Evolutionary conservation across 2,329 filamentous ascomycete genomes (phyloP).

Genomic region (Shiraia bambusicola): DNA sequence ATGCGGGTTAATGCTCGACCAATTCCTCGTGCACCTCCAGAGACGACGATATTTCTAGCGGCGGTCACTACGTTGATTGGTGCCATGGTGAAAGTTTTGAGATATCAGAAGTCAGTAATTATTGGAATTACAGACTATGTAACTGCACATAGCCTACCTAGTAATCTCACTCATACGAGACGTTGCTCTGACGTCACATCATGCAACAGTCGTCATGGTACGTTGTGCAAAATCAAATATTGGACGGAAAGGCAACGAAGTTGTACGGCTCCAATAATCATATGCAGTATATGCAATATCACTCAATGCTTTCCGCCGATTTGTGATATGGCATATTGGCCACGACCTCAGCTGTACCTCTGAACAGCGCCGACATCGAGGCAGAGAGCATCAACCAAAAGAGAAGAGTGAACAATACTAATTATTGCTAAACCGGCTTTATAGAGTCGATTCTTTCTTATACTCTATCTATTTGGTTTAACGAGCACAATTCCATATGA

Average conservation of each 20-base stretch:
- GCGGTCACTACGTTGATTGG: conserved; percentile 9
- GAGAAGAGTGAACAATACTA: no score
- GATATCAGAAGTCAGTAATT: neutral
- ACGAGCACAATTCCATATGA: no score
- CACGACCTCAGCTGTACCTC: no score
- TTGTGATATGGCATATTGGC: no score
- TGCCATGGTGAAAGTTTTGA: conserved; percentile 8
- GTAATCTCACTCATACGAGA: conserved; percentile 10
- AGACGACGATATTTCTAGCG: conserved; percentile 43
- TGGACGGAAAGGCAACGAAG: neutral
- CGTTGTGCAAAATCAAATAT: neutral
- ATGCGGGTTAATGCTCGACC: conserved; percentile 51
- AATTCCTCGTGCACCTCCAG: conserved; percentile 52
- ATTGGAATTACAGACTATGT: conserved; percentile 2
- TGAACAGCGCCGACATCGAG: no score
- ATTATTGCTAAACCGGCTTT: no score
- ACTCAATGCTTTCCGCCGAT: no score
- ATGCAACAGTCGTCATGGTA: neutral
- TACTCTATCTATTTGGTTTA: no score
- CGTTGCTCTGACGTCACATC: conserved; percentile 33
- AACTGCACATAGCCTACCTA: conserved; percentile 1
- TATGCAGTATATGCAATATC: no score
- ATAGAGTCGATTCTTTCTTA: no score
- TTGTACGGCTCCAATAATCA: no score
- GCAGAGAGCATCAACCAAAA: no score